Evolutionary conservation across 1,284 basidiomycete species (phyloP).

Genomic region (Kwoniella shivajii): DNA sequence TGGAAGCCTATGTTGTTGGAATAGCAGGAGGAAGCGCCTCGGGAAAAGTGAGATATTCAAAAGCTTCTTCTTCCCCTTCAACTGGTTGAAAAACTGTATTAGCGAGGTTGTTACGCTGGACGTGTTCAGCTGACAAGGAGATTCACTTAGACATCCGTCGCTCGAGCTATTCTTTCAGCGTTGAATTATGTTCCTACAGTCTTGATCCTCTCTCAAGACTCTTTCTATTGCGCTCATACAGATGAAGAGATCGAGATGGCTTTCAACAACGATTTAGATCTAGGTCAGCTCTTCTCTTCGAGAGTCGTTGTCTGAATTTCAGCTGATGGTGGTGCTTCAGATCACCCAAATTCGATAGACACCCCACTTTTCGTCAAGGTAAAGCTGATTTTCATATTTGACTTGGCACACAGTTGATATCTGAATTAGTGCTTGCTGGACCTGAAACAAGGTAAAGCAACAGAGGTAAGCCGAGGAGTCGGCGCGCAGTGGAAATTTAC

Average conservation of each 20-base stretch:
- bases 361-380: conserved; percentile 81
- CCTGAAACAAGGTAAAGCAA: conserved; percentile 71
- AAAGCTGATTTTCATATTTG: neutral
- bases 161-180: conserved; percentile 76
- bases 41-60: conserved; percentile 71
- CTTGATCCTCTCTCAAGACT: conserved; percentile 81
- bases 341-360: conserved; percentile 92
- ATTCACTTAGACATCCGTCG: conserved; percentile 76
- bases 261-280: conserved; percentile 81
- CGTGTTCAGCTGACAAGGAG: neutral
- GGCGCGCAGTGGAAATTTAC: conserved; percentile 58
- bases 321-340: conserved; percentile 45
- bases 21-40: conserved; percentile 92
- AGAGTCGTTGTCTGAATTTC: neutral
- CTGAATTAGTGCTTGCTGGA: conserved; percentile 73
- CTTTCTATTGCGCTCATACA: conserved; percentile 84
- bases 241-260: conserved; percentile 78
- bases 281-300: conserved; percentile 53
- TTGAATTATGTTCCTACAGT: conserved; percentile 84
- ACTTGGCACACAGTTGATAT: conserved; percentile 15
- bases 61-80: neutral
- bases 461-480: conserved; percentile 39
- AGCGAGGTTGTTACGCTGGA: no score
- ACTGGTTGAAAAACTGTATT: no score
- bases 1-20: conserved; percentile 82